Evolutionary conservation across 2,329 filamentous ascomycete species (phyloP).

Genomic region (Geosmithia putterillii): DNA sequence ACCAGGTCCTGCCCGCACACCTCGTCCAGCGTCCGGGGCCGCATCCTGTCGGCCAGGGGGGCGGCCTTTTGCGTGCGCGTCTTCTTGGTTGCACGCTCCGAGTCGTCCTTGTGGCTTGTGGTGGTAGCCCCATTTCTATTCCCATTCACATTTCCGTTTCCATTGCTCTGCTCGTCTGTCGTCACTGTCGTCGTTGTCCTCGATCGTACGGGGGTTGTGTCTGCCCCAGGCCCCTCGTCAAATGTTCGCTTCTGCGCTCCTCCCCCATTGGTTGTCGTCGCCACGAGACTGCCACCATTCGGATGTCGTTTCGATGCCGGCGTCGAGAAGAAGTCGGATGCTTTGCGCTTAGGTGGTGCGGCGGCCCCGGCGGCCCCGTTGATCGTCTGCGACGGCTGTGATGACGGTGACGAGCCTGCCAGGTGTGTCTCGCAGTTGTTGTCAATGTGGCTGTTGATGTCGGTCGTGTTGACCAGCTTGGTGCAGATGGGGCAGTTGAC

Average conservation of each 20-base stretch:
- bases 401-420: slow-evolving; percentile 32
- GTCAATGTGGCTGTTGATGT: slow-evolving; percentile 89
- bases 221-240: slow-evolving; percentile 38
- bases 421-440: slow-evolving; percentile 62
- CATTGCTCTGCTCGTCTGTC: slow-evolving; percentile 3
- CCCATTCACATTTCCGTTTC: slow-evolving; percentile 6
- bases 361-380: slow-evolving; percentile 11
- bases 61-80: slow-evolving; percentile 59
- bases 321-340: slow-evolving; percentile 50
- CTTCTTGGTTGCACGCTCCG: slow-evolving; percentile 47
- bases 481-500: slow-evolving; percentile 77
- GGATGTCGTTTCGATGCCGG: slow-evolving; percentile 42
- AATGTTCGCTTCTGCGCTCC: slow-evolving; percentile 39
- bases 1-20: slow-evolving; percentile 89
- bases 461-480: slow-evolving; percentile 54
- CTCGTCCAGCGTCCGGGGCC: slow-evolving; percentile 71
- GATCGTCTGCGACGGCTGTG: slow-evolving; percentile 17
- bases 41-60: slow-evolving; percentile 88
- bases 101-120: slow-evolving; percentile 9
- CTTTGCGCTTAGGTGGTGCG: slow-evolving; percentile 38
- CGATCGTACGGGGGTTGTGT: background rate
- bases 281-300: slow-evolving; percentile 15
- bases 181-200: background rate
- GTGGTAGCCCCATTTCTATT: no score
- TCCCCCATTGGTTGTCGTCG: slow-evolving; percentile 21